A percentile compares a stretch with the other conserved stretches of the same genome.
Conservation (phyloP, 306 rosid genomes). For the Prosopis cineraria region DNA sequence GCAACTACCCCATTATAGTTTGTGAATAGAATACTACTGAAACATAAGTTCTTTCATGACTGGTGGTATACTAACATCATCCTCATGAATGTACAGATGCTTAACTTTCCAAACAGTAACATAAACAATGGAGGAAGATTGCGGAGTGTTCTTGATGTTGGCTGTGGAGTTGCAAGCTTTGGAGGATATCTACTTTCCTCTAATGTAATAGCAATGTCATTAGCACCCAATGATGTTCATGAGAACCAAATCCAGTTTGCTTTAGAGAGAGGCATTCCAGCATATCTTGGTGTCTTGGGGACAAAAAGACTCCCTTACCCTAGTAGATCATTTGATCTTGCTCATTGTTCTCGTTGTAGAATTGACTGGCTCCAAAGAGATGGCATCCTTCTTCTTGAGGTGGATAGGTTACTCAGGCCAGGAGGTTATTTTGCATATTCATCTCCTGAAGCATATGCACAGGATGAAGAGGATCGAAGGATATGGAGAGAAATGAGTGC, state of each 20-base stretch:
- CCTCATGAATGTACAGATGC: conserved; percentile 65
- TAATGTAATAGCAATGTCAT: conserved; percentile 74
- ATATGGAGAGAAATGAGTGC: conserved; percentile 89
- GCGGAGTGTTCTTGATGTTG: conserved; percentile 80
- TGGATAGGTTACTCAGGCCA: conserved; percentile 89
- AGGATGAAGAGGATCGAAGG: conserved; percentile 86
- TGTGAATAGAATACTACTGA: conserved; percentile 19
- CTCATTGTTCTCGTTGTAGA: conserved; percentile 95
- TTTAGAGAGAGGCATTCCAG: conserved; percentile 91
- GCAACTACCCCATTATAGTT: conserved; percentile 25
- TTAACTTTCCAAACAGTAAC: conserved; percentile 73
- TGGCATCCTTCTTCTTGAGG: conserved; percentile 92
- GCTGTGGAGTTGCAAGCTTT: conserved; percentile 94
- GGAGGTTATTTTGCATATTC: conserved; percentile 97
- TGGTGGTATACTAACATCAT: conserved; percentile 13
- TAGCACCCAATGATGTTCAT: conserved; percentile 96
- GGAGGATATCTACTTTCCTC: conserved; percentile 92
- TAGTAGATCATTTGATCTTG: conserved; percentile 93
- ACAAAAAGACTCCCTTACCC: conserved; percentile 94
- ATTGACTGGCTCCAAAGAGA: conserved; percentile 97
- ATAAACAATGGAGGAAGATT: conserved; percentile 78
- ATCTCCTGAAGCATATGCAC: conserved; percentile 97
- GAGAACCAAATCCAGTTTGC: conserved; percentile 97
- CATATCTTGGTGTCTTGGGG: conserved; percentile 93
- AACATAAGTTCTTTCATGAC: conserved; percentile 1